These are phyloP conservation scores for Physaria fendleri DNA, from an alignment of 345 rosid genomes.

Conservation along the genomic window DNA sequence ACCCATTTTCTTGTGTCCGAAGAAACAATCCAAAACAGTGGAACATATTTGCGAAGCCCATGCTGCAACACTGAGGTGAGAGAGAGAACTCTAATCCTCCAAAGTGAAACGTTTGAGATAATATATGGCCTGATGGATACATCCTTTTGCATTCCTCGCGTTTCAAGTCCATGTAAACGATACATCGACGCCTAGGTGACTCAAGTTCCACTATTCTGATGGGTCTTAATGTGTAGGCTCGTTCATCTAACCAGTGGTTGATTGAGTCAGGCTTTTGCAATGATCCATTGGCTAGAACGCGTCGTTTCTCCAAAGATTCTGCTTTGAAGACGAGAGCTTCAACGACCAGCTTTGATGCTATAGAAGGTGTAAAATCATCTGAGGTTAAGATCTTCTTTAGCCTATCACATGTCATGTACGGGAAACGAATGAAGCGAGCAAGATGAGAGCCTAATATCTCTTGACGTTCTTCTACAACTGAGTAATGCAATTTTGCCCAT, in stretches of 20 bases:
- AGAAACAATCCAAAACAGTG: slow-evolving; percentile 74
- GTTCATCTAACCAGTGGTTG: slow-evolving; percentile 50
- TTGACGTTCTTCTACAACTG: slow-evolving; percentile 56
- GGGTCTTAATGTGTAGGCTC: slow-evolving; percentile 64
- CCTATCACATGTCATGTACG: slow-evolving; percentile 65
- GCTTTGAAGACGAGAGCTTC: slow-evolving; percentile 81
- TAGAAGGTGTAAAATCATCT: slow-evolving; percentile 52
- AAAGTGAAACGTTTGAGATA: slow-evolving; percentile 65
- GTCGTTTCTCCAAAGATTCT: slow-evolving; percentile 48
- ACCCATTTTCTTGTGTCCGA: slow-evolving; percentile 63
- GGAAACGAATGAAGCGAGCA: slow-evolving; percentile 61
- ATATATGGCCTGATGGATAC: slow-evolving; percentile 49
- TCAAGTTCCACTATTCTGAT: slow-evolving; percentile 75
- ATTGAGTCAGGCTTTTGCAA: slow-evolving; percentile 33
- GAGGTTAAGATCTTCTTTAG: slow-evolving; percentile 64
- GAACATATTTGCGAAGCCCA: slow-evolving; percentile 49
- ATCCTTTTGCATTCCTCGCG: slow-evolving; percentile 52
- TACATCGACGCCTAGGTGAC: slow-evolving; percentile 56
- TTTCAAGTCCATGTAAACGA: slow-evolving; percentile 73
- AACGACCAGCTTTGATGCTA: slow-evolving; percentile 54
- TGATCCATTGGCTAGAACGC: slow-evolving; percentile 39
- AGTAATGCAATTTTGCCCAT: slow-evolving; percentile 68
- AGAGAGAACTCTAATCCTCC: slow-evolving; percentile 70
- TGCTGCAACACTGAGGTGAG: slow-evolving; percentile 58
- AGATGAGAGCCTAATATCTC: slow-evolving; percentile 50